A percentile compares a stretch with the other conserved stretches of the same genome.
These are phyloP conservation scores for Leishmania lainsoni DNA, from an alignment of 208 protist species.

Conservation along the genomic window DNA sequence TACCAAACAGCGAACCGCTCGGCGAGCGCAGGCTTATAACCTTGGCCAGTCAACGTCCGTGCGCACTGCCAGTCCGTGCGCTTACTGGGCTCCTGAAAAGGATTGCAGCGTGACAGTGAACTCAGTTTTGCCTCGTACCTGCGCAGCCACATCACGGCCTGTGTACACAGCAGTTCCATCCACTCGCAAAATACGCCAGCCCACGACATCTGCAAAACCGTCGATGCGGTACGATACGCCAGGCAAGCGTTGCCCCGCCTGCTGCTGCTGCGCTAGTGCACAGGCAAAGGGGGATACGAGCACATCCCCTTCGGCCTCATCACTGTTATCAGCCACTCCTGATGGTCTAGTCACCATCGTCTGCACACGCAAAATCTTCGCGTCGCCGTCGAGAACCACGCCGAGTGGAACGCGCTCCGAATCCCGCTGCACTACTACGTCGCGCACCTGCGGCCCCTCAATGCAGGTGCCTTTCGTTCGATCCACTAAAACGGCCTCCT, in stretches of 20 bases:
- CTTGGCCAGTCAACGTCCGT: neutral
- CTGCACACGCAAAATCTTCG: constrained; percentile 24
- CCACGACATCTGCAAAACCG: constrained; percentile 31
- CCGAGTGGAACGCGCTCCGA: constrained; percentile 33
- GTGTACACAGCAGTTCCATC: constrained; percentile 33
- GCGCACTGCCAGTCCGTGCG: neutral
- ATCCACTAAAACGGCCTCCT: neutral
- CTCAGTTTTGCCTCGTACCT: constrained; percentile 26
- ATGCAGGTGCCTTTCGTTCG: neutral
- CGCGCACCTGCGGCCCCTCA: neutral
- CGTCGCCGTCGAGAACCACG: constrained; percentile 44
- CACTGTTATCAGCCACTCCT: neutral
- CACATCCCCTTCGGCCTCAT: constrained; percentile 4
- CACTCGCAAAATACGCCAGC: constrained; percentile 34
- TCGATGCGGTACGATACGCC: too few relatives aligned
- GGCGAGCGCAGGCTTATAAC: neutral
- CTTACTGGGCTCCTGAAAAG: neutral
- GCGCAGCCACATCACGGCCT: constrained; percentile 36
- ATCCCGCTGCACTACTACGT: constrained; percentile 29
- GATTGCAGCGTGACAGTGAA: constrained; percentile 16
- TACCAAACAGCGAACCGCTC: neutral
- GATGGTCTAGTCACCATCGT: constrained; percentile 7
- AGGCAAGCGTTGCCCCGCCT: neutral
- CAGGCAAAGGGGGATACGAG: constrained; percentile 30
- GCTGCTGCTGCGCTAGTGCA: constrained; percentile 8